Evolutionary conservation across 768 basidiomycete genomes (phyloP).

Genomic region (Lactifluus subvellereus): DNA sequence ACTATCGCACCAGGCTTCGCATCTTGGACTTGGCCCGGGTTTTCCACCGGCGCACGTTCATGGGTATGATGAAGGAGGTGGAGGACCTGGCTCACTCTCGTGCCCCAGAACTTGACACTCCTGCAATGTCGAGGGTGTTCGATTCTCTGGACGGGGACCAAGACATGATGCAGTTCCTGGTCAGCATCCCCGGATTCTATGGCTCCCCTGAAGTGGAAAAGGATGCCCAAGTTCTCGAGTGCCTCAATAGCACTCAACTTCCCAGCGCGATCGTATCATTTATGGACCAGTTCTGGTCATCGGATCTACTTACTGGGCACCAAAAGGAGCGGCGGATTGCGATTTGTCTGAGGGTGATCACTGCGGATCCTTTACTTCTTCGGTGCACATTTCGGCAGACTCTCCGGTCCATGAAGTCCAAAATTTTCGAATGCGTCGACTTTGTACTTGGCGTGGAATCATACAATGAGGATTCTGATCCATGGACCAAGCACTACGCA

Average conservation of each 20-base stretch:
- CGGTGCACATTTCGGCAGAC: neutral
- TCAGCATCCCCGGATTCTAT: slow-evolving; percentile 11
- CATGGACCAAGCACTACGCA: neutral
- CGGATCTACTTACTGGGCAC: neutral
- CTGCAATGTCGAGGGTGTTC: neutral
- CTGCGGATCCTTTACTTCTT: neutral
- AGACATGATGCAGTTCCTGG: slow-evolving; percentile 8
- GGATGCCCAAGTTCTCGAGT: neutral
- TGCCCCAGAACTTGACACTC: neutral
- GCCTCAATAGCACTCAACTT: neutral
- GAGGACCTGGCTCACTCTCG: neutral
- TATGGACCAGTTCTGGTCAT: slow-evolving; percentile 5
- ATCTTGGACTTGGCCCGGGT: neutral
- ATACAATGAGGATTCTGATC: neutral
- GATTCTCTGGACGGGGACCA: neutral
- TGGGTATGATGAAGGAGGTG: neutral
- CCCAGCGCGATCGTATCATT: slow-evolving; percentile 8
- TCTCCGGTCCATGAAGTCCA: neutral
- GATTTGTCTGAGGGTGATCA: neutral
- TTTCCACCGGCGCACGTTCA: neutral
- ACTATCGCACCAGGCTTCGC: neutral
- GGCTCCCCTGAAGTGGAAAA: neutral
- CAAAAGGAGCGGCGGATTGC: neutral
- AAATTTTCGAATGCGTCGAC: slow-evolving; percentile 1
- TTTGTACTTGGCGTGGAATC: slow-evolving; percentile 1